phyloP scores from a whole-genome alignment of 208 protist species.

The Leishmania turanica region DNA sequence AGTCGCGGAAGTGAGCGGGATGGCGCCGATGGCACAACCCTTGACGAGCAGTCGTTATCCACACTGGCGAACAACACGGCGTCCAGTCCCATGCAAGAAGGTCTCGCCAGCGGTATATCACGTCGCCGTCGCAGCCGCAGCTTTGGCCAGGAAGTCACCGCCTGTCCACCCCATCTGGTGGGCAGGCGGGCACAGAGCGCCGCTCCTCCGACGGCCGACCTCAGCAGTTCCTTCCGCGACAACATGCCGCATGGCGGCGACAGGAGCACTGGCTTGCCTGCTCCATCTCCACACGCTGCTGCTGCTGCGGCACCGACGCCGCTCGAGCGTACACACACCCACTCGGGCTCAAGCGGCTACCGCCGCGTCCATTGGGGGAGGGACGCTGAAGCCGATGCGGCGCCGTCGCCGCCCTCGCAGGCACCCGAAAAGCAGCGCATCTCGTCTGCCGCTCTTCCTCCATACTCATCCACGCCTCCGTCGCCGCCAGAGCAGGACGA shows the following conservation, averaged over 20 bases:
- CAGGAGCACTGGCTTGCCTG: neutral
- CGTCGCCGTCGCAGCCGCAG: conserved; percentile 11
- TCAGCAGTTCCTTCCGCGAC: neutral
- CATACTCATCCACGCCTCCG: neutral
- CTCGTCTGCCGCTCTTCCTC: neutral
- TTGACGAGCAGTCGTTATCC: neutral
- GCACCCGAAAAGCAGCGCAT: neutral
- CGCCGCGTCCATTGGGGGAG: neutral
- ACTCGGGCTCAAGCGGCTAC: neutral
- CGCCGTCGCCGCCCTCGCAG: neutral
- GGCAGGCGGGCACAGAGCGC: neutral
- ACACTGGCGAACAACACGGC: neutral
- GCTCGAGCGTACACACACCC: conserved; percentile 7
- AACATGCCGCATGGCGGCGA: neutral
- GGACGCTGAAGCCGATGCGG: neutral
- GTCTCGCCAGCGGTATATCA: neutral
- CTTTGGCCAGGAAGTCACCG: neutral
- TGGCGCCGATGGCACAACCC: no score
- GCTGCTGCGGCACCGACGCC: neutral
- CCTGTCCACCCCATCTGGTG: neutral
- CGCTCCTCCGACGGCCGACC: neutral
- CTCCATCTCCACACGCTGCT: neutral
- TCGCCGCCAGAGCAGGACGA: neutral
- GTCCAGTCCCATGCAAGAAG: neutral
- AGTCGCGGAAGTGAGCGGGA: conserved; percentile 2